Evolutionary conservation across 768 basidiomycete species (phyloP), one percentile per base, ranked within the genome.

Genomic region (Hemileccinum impolitum): DNA sequence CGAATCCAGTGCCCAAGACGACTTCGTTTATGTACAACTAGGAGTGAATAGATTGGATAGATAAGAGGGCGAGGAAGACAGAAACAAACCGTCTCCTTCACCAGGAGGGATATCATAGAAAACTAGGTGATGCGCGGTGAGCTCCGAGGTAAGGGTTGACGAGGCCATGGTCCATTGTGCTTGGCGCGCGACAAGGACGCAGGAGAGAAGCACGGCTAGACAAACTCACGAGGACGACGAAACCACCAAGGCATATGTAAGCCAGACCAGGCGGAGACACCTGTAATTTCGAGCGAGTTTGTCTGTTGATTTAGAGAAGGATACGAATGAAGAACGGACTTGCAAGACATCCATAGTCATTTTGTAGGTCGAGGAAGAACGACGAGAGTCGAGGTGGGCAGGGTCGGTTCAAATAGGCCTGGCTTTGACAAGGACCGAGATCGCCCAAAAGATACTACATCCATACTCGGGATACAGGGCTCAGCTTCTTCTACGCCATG

Each of bases 1-100:
- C 72, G 49, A 84, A 84, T 0, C 76, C 75, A 0, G 93, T 94
- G 2, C 92, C 94, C 21, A 96, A 82, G 26, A 94, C 85, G 31
- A 95, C 94, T 74, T 99, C 95, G 57, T 93, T 96, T 55, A 96
- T 80, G 61, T 87, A 96, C 6, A 95, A 60, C 81, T 90, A 43
- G 14, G 21, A 34, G 17, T 6, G n/a, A 14, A 19, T 30, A 39
- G 0, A 45, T 11, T 32, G 25, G 25, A 41, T 35, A 38, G 13
- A 45, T 11, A 8, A 23, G 26, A 43, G 25, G 18, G 4, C 3
- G 39, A 19, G 1, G 15, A 39, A 12, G n/a, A 19, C 6, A 30
- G 15, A 19, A 5, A 60, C 66, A 10, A 39, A 87, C 89, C 72
- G 73, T 84, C 68, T 96, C 90, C 68, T 89, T 90, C 39, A 93